Evolutionary conservation across 306 rosid genomes (phyloP).

Genomic region (Myrica gale): DNA sequence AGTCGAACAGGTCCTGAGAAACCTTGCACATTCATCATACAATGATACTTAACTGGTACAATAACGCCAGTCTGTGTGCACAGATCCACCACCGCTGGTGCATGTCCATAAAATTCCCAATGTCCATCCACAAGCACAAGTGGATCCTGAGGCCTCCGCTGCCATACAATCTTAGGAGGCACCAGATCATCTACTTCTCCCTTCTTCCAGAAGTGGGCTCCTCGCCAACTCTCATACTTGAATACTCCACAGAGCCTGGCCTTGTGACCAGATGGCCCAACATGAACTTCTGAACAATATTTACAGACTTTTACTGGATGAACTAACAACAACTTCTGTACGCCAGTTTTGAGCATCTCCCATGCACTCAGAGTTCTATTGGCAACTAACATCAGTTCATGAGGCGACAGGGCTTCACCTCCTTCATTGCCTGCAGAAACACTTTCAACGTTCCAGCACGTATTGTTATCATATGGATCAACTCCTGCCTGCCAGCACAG

Average conservation of each 20-base stretch:
- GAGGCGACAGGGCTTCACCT: conserved; percentile 38
- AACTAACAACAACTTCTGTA: conserved; percentile 64
- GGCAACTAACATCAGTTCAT: conserved; percentile 50
- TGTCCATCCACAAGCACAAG: conserved; percentile 63
- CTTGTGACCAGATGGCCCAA: conserved; percentile 86
- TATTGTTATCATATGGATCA: conserved; percentile 36
- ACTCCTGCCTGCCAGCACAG: conserved; percentile 89
- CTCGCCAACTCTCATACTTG: conserved; percentile 76
- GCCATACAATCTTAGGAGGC: conserved; percentile 77
- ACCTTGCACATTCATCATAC: conserved; percentile 78
- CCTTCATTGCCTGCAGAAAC: conserved; percentile 27
- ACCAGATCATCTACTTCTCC: conserved; percentile 72
- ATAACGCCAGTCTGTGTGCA: conserved; percentile 63
- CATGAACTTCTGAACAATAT: conserved; percentile 79
- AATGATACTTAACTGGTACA: conserved; percentile 60
- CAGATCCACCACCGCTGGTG: conserved; percentile 75
- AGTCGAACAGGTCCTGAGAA: conserved; percentile 37
- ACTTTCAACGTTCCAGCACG: conserved; percentile 32
- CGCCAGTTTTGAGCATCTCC: conserved; percentile 71
- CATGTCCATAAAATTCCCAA: conserved; percentile 65
- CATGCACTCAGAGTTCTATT: conserved; percentile 61
- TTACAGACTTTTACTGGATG: conserved; percentile 84
- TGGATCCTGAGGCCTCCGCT: conserved; percentile 74
- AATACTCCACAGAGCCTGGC: conserved; percentile 84
- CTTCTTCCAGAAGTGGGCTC: conserved; percentile 78